Evolutionary conservation across 192 early-diverging fungal genomes (phyloP).

Genomic region (Piromyces finnis): DNA sequence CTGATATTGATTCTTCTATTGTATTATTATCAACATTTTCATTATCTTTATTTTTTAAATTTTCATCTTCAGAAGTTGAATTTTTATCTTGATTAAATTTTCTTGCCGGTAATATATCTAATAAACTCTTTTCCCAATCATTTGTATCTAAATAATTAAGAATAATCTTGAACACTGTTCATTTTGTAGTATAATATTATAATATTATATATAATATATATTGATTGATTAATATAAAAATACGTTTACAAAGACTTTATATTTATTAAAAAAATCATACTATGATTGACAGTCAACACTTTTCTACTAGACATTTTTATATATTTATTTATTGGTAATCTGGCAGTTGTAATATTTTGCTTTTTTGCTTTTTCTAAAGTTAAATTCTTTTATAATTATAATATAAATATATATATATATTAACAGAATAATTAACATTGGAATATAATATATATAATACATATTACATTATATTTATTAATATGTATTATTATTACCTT

Average conservation of each 20-base stretch:
- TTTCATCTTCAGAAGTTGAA: not conserved
- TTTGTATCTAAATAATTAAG: conserved; percentile 48
- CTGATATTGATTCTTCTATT: not conserved
- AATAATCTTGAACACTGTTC: conserved; percentile 78
- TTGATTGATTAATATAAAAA: too few species aligned
- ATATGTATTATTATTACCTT: conserved; percentile 28
- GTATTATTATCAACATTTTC: not conserved
- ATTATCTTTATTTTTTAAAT: not conserved
- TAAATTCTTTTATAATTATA: conserved; percentile 18
- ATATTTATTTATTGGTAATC: conserved; percentile 74
- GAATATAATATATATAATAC: too few species aligned
- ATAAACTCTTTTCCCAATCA: conserved; percentile 75
- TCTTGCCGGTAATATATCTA: conserved; percentile 79
- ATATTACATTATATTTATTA: too few species aligned
- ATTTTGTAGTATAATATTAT: too few species aligned
- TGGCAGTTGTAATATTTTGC: conserved; percentile 51
- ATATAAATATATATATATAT: too few species aligned
- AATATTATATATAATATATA: too few species aligned
- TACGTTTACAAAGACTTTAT: too few species aligned
- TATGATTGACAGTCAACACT: conserved; percentile 87
- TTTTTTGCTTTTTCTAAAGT: conserved; percentile 62
- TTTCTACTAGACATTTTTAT: conserved; percentile 61
- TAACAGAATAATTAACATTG: too few species aligned
- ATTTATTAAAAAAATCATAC: too few species aligned
- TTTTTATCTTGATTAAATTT: conserved; percentile 34